Conservation (phyloP, 2,329 filamentous ascomycete species). For the Monosporascus sp. region DNA sequence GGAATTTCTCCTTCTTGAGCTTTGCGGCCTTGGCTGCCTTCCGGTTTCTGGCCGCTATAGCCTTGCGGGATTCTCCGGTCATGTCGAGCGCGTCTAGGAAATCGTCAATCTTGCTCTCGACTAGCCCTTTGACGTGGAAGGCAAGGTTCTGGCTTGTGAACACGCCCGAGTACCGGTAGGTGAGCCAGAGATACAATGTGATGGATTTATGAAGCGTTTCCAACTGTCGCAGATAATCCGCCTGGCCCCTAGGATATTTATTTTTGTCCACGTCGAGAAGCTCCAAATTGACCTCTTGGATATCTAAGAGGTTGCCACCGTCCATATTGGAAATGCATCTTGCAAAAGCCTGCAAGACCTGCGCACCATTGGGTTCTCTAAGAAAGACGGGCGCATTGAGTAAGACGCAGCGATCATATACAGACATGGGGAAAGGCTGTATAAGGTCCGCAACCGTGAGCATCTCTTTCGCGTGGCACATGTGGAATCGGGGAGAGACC, state of each 20-base stretch:
- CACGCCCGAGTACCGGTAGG: constrained; percentile 78
- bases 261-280: constrained; percentile 60
- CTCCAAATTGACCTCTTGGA: constrained; percentile 66
- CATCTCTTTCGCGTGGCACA: constrained; percentile 60
- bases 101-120: constrained; percentile 69
- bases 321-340: constrained; percentile 62
- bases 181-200: constrained; percentile 88
- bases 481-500: constrained; percentile 61
- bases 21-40: constrained; percentile 11
- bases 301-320: constrained; percentile 64
- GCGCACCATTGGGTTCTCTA: constrained; percentile 40
- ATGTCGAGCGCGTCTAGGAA: constrained; percentile 54
- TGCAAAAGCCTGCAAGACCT: constrained; percentile 60
- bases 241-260: constrained; percentile 29
- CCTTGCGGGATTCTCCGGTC: constrained; percentile 29
- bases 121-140: constrained; percentile 70
- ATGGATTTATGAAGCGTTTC: constrained; percentile 78
- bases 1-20: constrained; percentile 14
- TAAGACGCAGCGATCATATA: constrained; percentile 71
- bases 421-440: constrained; percentile 63
- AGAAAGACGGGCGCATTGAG: constrained; percentile 63
- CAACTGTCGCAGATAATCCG: constrained; percentile 59
- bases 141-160: constrained; percentile 72
- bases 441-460: constrained; percentile 68
- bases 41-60: constrained; percentile 24